Evolutionary conservation across 495 filamentous ascomycete species (phyloP).

Genomic region (Xylaria curta): DNA sequence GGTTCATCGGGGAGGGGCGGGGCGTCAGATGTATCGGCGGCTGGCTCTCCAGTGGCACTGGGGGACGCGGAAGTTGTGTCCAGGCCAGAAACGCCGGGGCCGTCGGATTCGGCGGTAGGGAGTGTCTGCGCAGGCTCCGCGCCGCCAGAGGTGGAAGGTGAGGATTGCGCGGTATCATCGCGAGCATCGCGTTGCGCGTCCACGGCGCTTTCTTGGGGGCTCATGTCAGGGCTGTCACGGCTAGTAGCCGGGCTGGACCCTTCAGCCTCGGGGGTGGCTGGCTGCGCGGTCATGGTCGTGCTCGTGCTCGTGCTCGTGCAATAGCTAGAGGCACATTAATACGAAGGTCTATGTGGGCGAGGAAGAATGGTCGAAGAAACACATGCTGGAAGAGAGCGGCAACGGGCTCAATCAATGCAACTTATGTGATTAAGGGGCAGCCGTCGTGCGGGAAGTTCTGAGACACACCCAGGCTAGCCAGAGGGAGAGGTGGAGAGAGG

Average conservation of each 20-base stretch:
- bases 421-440: constrained; percentile 3
- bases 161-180: constrained; percentile 17
- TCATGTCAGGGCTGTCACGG: background rate
- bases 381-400: constrained; percentile 22
- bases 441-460: constrained; percentile 16
- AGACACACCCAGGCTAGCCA: constrained; percentile 22
- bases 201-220: background rate
- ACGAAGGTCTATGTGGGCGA: constrained; percentile 3
- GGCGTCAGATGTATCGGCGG: constrained; percentile 34
- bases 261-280: constrained; percentile 3
- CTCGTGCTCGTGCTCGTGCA: too few relatives aligned
- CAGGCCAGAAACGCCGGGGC: constrained; percentile 38
- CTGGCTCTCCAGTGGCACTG: background rate
- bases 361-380: background rate
- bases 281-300: constrained; percentile 6
- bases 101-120: constrained; percentile 9
- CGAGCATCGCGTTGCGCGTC: background rate
- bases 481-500: constrained; percentile 19
- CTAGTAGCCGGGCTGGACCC: constrained; percentile 2
- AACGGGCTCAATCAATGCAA: constrained; percentile 7
- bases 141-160: constrained; percentile 1
- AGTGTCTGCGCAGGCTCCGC: constrained; percentile 4
- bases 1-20: constrained; percentile 51
- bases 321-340: constrained; percentile 15
- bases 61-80: constrained; percentile 34